phyloP scores from a whole-genome alignment of 495 filamentous ascomycete genomes.

The Penicillium roqueforti region DNA sequence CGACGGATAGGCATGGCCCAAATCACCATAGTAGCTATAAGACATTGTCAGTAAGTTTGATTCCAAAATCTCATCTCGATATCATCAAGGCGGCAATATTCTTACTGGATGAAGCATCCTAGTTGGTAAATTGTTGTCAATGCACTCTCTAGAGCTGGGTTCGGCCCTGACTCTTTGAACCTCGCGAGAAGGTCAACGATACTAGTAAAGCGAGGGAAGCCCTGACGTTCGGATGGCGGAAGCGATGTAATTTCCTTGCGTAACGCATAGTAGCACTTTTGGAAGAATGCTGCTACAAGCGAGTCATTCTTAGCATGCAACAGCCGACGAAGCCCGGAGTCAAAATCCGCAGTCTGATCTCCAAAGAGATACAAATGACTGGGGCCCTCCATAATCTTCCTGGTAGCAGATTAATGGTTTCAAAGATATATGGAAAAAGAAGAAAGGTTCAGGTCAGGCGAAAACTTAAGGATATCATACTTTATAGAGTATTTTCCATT shows the following conservation, averaged over 20 bases:
- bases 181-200: constrained; percentile 67
- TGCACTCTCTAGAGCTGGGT: constrained; percentile 61
- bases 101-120: constrained; percentile 73
- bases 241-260: constrained; percentile 60
- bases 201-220: constrained; percentile 65
- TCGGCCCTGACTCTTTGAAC: constrained; percentile 54
- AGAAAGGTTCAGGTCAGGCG: background rate
- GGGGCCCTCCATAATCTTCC: constrained; percentile 31
- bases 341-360: constrained; percentile 74
- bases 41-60: constrained; percentile 3
- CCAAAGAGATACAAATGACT: constrained; percentile 58
- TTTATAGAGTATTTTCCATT: constrained; percentile 19
- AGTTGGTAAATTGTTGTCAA: constrained; percentile 68
- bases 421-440: constrained; percentile 14
- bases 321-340: constrained; percentile 60
- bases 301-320: constrained; percentile 61
- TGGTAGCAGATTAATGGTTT: constrained; percentile 9
- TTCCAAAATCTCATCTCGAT: background rate
- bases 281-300: constrained; percentile 61
- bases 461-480: constrained; percentile 10
- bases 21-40: constrained; percentile 47
- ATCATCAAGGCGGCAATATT: background rate
- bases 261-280: constrained; percentile 57
- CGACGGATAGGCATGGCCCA: constrained; percentile 46
- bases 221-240: constrained; percentile 52